These are phyloP conservation scores for Russula sp. DNA, from an alignment of 768 basidiomycete species.

Conservation along the genomic window DNA sequence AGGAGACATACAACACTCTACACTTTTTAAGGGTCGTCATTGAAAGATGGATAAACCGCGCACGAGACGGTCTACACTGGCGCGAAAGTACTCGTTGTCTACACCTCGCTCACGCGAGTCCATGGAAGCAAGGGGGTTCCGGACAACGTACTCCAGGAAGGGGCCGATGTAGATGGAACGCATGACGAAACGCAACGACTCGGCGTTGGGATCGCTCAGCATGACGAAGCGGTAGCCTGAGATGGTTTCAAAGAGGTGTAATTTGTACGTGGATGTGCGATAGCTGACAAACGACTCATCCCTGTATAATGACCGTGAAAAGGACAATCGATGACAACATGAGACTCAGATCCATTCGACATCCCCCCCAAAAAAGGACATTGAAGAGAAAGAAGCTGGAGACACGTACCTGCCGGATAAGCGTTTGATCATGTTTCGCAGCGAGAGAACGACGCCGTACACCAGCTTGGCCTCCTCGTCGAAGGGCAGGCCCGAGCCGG, in stretches of 20 bases:
- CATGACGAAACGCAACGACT: conserved; percentile 74
- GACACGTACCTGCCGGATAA: conserved; percentile 68
- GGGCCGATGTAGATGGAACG: conserved; percentile 92
- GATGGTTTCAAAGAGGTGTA: conserved; percentile 87
- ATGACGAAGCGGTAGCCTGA: conserved; percentile 96
- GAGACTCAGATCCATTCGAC: not conserved
- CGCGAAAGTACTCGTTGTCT: conserved; percentile 88
- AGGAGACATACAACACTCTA: not conserved
- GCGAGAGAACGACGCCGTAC: conserved; percentile 87
- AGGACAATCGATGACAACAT: not conserved
- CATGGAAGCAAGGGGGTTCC: conserved; percentile 83
- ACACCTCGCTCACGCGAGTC: conserved; percentile 80
- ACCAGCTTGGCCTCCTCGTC: conserved; percentile 98
- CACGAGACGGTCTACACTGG: conserved; percentile 70
- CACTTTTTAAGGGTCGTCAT: conserved; percentile 19
- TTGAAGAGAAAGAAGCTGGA: not conserved
- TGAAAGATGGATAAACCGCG: conserved; percentile 49
- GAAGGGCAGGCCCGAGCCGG: conserved; percentile 63
- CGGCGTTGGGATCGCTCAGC: conserved; percentile 80
- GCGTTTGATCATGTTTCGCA: conserved; percentile 94
- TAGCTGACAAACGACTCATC: conserved; percentile 91
- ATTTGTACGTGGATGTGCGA: conserved; percentile 85
- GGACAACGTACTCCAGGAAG: conserved; percentile 89
- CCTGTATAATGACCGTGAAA: conserved; percentile 35
- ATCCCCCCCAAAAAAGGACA: not conserved